Evolutionary conservation across 2,329 filamentous ascomycete species (phyloP), one percentile per base, ranked within the genome.

Genomic region (Aureobasidium mangrovei): DNA sequence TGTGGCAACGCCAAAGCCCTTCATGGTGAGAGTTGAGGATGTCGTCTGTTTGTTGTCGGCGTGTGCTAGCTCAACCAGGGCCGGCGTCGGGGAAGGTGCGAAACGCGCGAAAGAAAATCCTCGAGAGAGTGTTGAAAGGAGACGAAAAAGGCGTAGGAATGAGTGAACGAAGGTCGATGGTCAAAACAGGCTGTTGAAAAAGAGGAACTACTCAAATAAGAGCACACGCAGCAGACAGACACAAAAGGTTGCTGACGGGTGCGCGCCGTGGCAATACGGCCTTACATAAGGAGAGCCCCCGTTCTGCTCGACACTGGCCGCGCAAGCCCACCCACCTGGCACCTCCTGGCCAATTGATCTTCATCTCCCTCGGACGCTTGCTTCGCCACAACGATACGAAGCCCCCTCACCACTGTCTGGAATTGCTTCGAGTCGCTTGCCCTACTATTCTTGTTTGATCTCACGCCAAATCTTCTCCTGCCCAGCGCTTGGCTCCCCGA

Each of bases 1-100:
- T 45, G 72, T 69, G 53, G 72, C 71, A 64, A 75, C 58, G 57
- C 71, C 62, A 70, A 78, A 65, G 39, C 47, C 54, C 48, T 53
- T 56, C 54, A 56, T 56, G 18, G 18, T 54, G 43, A 33, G 29
- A 12, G 35, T 54, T 28, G 36, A 32, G 35, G 41, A 27, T 5
- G 9, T 46, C n/a, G 28, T 44, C 32, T 4, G 41, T 33, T 54
- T 31, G 32, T 18, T 24, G 12, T 29, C 38, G 41, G 28, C 46
- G 35, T 39, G 12, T 47, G 35, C 12, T 29, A 49, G 46, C 27
- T 51, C 9, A 7, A 33, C 38, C 41, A 36, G 47, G 47, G 47
- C 36, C n/a, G 24, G 38, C 7, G 33, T n/a, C 4, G 47, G 9
- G 36, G 41, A 53, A 44, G 49, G 40, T 27, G 27, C 52, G 28